phyloP scores from a whole-genome alignment of 768 basidiomycete genomes.

The Lactarius hatsudake region DNA sequence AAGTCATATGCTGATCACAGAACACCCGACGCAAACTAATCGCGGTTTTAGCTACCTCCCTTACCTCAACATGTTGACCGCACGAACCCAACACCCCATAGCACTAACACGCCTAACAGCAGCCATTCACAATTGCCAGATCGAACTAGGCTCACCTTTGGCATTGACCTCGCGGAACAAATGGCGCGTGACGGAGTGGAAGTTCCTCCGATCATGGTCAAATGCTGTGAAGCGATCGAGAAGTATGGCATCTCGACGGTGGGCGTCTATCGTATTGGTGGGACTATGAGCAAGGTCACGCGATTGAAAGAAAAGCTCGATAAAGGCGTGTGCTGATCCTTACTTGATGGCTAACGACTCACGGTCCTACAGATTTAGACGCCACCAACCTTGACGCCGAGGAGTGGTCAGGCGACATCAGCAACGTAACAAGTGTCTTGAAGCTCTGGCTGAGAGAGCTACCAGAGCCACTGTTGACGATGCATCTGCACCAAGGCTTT shows the following conservation, averaged over 20 bases:
- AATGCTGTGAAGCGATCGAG: conserved; percentile 91
- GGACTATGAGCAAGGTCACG: conserved; percentile 83
- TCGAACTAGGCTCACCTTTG: conserved; percentile 82
- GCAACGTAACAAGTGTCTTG: conserved; percentile 89
- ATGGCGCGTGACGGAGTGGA: conserved; percentile 90
- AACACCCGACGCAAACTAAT: not conserved
- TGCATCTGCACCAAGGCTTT: conserved; percentile 82
- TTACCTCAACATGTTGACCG: conserved; percentile 37
- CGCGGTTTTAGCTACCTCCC: conserved; percentile 20
- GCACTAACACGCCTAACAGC: conserved; percentile 33
- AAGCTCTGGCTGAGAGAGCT: conserved; percentile 97
- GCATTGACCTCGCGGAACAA: conserved; percentile 88
- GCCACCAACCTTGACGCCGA: conserved; percentile 81
- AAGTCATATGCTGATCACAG: conserved; percentile 38
- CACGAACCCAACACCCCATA: conserved; percentile 59
- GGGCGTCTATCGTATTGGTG: conserved; percentile 93
- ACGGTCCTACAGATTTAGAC: conserved; percentile 61
- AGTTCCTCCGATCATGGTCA: conserved; percentile 81
- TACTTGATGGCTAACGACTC: not conserved
- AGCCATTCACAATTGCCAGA: conserved; percentile 42
- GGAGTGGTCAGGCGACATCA: conserved; percentile 94
- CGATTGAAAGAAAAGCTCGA: conserved; percentile 82
- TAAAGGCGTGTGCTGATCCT: conserved; percentile 53
- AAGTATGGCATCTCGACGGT: conserved; percentile 78
- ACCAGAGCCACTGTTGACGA: conserved; percentile 89